Evolutionary conservation across 1,284 basidiomycete species (phyloP).

Genomic region (Trametes pubescens): DNA sequence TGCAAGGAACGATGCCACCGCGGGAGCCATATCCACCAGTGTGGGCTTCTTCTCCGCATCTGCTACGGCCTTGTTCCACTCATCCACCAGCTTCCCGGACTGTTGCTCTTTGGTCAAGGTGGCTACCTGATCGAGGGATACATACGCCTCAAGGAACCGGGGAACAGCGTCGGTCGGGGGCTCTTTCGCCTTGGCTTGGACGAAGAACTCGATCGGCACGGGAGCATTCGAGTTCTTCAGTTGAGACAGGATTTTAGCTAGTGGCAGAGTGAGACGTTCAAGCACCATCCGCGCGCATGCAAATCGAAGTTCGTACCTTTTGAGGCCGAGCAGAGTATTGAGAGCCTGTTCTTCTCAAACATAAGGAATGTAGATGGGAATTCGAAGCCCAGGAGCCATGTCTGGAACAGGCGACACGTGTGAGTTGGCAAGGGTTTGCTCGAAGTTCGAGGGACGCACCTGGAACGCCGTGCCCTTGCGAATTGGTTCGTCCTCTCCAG

Average conservation of each 20-base stretch:
- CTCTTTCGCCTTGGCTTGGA: conserved; percentile 80
- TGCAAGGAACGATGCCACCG: conserved; percentile 83
- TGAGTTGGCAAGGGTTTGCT: conserved; percentile 17
- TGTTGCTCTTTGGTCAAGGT: conserved; percentile 80
- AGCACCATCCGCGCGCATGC: conserved; percentile 9
- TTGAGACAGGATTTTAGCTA: conserved; percentile 81
- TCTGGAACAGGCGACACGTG: conserved; percentile 56
- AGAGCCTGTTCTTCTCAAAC: conserved; percentile 80
- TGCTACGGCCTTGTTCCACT: conserved; percentile 76
- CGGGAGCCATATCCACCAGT: conserved; percentile 79
- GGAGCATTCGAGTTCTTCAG: conserved; percentile 61
- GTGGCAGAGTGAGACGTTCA: conserved; percentile 32
- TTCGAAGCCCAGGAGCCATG: conserved; percentile 96
- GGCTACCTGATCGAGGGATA: conserved; percentile 68
- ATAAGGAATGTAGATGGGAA: conserved; percentile 94
- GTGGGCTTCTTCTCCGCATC: conserved; percentile 70
- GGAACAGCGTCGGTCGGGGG: conserved; percentile 71
- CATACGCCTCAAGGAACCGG: conserved; percentile 66
- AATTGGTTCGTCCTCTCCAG: conserved; percentile 84
- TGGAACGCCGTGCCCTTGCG: conserved; percentile 92
- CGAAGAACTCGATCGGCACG: conserved; percentile 71
- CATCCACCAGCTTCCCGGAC: conserved; percentile 80
- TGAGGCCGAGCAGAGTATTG: conserved; percentile 86
- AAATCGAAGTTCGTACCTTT: conserved; percentile 69
- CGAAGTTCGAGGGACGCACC: conserved; percentile 55